Evolutionary conservation across 805 yeast species (phyloP).

Genomic region (Gaillardinia entomophila): DNA sequence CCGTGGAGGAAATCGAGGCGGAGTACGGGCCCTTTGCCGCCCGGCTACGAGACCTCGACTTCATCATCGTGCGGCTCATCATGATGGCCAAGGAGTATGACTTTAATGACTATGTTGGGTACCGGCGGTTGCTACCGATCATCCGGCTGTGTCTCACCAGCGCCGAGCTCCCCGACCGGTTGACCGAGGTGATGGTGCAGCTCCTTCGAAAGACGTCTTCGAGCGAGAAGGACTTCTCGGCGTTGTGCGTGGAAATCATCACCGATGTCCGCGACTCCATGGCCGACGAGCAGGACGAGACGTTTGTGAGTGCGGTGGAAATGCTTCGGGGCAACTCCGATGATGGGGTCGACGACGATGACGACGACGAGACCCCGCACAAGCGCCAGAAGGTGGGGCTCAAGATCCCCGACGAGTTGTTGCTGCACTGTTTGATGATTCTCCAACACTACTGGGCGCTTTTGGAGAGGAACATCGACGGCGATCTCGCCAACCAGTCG

Average conservation of each 20-base stretch:
- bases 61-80: constrained; percentile 69
- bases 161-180: constrained; percentile 48
- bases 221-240: constrained; percentile 77
- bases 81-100: constrained; percentile 67
- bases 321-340: constrained; percentile 12
- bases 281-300: constrained; percentile 30
- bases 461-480: constrained; percentile 57
- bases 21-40: constrained; percentile 25
- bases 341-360: constrained; percentile 18
- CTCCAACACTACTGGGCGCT: constrained; percentile 66
- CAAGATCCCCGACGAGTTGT: constrained; percentile 37
- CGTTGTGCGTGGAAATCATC: constrained; percentile 79
- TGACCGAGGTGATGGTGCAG: constrained; percentile 51
- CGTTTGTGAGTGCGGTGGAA: constrained; percentile 19
- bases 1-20: constrained; percentile 11
- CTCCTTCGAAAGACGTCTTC: constrained; percentile 68
- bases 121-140: constrained; percentile 62
- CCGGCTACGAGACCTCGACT: constrained; percentile 58
- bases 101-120: constrained; percentile 84
- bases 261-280: constrained; percentile 76
- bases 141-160: constrained; percentile 48
- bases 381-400: constrained; percentile 34
- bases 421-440: constrained; percentile 60
- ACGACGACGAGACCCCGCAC: constrained; percentile 17
- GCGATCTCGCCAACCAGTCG: constrained; percentile 61